These are phyloP conservation scores for Draba incana DNA, from an alignment of 345 rosid species.

Conservation along the genomic window DNA sequence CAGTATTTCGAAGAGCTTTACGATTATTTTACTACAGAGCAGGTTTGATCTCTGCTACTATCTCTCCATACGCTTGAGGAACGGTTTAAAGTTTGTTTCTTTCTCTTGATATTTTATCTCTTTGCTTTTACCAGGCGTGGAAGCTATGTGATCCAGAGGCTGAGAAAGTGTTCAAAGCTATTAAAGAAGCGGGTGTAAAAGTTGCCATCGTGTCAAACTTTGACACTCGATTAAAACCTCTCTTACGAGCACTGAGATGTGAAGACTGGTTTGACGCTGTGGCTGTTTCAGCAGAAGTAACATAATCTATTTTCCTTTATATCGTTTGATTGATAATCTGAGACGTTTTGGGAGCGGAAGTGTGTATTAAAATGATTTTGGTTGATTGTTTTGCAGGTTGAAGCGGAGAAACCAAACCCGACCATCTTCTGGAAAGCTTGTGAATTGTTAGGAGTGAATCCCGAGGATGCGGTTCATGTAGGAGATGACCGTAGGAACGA, in stretches of 20 bases:
- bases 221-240: conserved; percentile 88
- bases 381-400: conserved; percentile 57
- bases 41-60: conserved; percentile 49
- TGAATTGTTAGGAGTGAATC: conserved; percentile 76
- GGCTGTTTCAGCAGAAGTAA: conserved; percentile 98
- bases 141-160: conserved; percentile 94
- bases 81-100: neutral
- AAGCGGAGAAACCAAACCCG: conserved; percentile 98
- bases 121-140: conserved; percentile 73
- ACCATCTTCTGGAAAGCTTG: conserved; percentile 94
- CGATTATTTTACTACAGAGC: conserved; percentile 74
- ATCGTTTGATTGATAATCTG: conserved; percentile 14
- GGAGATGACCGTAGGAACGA: conserved; percentile 99
- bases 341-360: neutral
- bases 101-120: conserved; percentile 13
- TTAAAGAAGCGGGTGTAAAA: conserved; percentile 79
- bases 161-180: conserved; percentile 78
- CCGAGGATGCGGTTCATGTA: conserved; percentile 95
- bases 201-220: conserved; percentile 93
- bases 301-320: conserved; percentile 3
- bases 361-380: conserved; percentile 13
- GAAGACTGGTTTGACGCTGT: conserved; percentile 96
- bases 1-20: conserved; percentile 95
- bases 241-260: conserved; percentile 80
- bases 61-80: conserved; percentile 4